Conservation (phyloP, 345 rosid species). For the Lenwebbia sp. region DNA sequence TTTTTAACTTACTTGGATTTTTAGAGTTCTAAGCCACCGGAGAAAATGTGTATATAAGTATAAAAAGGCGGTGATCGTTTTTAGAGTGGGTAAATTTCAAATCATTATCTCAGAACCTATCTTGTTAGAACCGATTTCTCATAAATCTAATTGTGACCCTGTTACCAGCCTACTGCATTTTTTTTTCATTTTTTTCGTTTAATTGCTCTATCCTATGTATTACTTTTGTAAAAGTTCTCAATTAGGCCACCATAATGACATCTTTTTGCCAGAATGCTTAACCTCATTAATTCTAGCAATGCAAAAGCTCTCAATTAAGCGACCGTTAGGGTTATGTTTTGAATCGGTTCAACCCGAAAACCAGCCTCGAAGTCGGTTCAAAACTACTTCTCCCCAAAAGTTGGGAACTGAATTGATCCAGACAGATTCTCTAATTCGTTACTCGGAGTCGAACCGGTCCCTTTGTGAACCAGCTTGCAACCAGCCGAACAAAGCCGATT, state of each 20-base stretch:
- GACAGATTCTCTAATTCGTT: not conserved
- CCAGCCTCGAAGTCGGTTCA: not conserved
- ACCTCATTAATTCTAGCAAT: not conserved
- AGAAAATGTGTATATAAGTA: not conserved
- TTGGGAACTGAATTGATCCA: not conserved
- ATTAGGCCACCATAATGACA: not conserved
- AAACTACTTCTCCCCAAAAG: not conserved
- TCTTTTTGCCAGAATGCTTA: not conserved
- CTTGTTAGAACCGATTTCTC: not conserved
- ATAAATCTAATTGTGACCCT: not conserved
- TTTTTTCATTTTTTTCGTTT: not conserved
- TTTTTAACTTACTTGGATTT: not conserved
- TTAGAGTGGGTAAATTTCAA: not conserved
- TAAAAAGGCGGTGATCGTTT: not conserved
- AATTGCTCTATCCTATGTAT: too few species aligned
- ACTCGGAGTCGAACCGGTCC: not conserved
- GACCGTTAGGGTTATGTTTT: not conserved
- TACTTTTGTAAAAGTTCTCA: not conserved
- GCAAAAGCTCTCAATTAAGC: not conserved
- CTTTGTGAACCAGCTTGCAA: accelerated
- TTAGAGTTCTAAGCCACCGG: too few species aligned
- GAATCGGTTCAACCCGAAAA: accelerated
- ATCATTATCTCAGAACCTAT: not conserved
- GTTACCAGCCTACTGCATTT: not conserved
- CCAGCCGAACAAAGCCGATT: not conserved